Evolutionary conservation across 73 alveolate genomes (phyloP).

Genomic region (Tetrahymena borealis): DNA sequence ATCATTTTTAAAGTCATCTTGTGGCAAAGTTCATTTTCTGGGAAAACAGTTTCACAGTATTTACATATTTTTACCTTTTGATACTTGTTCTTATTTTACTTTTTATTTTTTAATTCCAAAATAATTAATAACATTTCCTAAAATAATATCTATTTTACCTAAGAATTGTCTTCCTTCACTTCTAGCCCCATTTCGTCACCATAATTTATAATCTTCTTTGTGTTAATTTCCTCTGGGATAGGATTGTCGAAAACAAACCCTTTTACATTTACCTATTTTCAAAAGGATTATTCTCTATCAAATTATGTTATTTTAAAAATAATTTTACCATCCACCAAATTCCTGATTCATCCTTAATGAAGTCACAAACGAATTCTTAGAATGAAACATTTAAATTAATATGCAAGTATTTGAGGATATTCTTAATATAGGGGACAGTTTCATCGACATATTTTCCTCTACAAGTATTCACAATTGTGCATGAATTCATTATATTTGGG

Average conservation of each 20-base stretch:
- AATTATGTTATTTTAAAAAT: background rate
- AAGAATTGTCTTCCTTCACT: constrained; percentile 44
- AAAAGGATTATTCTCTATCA: background rate
- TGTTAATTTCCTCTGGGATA: constrained; percentile 30
- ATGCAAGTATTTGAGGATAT: constrained; percentile 75
- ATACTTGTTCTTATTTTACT: constrained; percentile 4
- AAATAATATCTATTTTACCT: background rate
- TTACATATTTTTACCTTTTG: constrained; percentile 58
- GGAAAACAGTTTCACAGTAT: constrained; percentile 56
- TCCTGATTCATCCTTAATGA: constrained; percentile 55
- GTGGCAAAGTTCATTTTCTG: constrained; percentile 49
- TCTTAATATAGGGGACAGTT: constrained; percentile 70
- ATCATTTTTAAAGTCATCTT: constrained; percentile 73
- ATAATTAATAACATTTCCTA: background rate
- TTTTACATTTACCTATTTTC: constrained; percentile 1
- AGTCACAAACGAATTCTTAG: constrained; percentile 29
- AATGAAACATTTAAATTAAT: constrained; percentile 59
- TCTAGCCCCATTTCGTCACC: constrained; percentile 34
- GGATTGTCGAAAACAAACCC: constrained; percentile 41
- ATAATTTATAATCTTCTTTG: constrained; percentile 22
- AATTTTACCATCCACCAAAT: constrained; percentile 61
- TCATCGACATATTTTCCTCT: constrained; percentile 90
- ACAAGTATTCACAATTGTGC: constrained; percentile 80
- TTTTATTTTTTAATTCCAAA: background rate
- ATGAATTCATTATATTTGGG: constrained; percentile 60